A percentile compares a stretch with the other conserved stretches of the same genome.
phyloP scores from a whole-genome alignment of 202 grass and related monocot genomes.

The Zizania palustris region DNA sequence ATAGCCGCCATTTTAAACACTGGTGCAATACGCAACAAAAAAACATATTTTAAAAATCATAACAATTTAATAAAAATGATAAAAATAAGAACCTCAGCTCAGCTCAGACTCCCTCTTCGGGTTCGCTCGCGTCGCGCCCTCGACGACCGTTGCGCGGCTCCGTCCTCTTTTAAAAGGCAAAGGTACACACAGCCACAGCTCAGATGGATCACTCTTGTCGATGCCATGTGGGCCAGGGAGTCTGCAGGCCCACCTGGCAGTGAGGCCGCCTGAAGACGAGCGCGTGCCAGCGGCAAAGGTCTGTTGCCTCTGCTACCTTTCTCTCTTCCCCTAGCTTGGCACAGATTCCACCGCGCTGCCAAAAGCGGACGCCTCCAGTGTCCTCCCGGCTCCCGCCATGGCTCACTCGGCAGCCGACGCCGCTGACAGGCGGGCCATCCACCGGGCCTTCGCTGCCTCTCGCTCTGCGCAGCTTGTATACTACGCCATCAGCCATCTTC shows the following conservation, averaged over 20 bases:
- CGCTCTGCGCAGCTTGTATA: neutral
- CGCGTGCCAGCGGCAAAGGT: conserved; percentile 5
- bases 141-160: conserved; percentile 29
- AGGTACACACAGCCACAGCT: too few species aligned
- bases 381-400: conserved; percentile 55
- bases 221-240: fast-evolving
- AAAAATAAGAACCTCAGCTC: neutral
- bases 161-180: conserved; percentile 27
- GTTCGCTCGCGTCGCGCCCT: neutral
- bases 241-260: neutral
- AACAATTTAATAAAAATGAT: too few species aligned
- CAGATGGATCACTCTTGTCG: fast-evolving
- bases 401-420: neutral
- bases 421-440: conserved; percentile 5
- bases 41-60: too few species aligned
- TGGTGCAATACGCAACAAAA: too few species aligned
- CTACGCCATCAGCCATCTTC: neutral
- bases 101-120: neutral
- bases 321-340: conserved; percentile 48
- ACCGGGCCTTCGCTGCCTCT: neutral
- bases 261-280: fast-evolving
- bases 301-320: conserved; percentile 34
- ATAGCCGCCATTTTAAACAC: too few species aligned
- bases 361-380: conserved; percentile 33
- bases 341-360: conserved; percentile 50